These are phyloP conservation scores for Trichocladium uniseriatum DNA, from an alignment of 495 filamentous ascomycete genomes.

Conservation along the genomic window DNA sequence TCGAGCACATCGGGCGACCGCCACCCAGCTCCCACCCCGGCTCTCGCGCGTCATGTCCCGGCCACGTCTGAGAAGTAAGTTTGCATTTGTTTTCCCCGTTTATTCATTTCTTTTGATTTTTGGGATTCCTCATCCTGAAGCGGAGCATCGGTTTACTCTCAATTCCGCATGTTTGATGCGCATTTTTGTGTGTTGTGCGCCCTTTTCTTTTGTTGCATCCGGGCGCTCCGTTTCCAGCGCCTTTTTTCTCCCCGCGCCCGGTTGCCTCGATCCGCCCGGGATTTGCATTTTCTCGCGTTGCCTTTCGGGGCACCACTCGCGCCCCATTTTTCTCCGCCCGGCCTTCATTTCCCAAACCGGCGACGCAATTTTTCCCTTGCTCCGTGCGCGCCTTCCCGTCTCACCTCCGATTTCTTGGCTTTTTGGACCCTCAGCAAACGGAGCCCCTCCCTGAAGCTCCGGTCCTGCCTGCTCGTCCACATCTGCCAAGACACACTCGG, in stretches of 20 bases:
- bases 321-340: slow-evolving; percentile 28
- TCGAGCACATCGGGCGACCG: slow-evolving; percentile 36
- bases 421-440: slow-evolving; percentile 14
- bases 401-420: slow-evolving; percentile 19
- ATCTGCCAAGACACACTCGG: not conserved
- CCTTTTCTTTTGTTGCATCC: slow-evolving; percentile 12
- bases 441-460: slow-evolving; percentile 2
- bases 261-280: slow-evolving; percentile 18
- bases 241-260: slow-evolving; percentile 11
- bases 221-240: slow-evolving; percentile 4
- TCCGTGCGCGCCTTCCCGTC: slow-evolving; percentile 25
- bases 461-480: not conserved
- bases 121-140: not conserved
- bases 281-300: slow-evolving; percentile 17
- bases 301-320: slow-evolving; percentile 18
- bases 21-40: slow-evolving; percentile 30
- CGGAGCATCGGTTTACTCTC: not conserved
- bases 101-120: no score
- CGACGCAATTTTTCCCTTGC: slow-evolving; percentile 18
- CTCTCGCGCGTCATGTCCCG: slow-evolving; percentile 37
- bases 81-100: slow-evolving; percentile 2
- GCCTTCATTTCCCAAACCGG: slow-evolving; percentile 24
- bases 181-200: not conserved
- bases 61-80: slow-evolving; percentile 40
- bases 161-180: not conserved